phyloP scores from a whole-genome alignment of 495 filamentous ascomycete genomes.

The Choiromyces venosus region DNA sequence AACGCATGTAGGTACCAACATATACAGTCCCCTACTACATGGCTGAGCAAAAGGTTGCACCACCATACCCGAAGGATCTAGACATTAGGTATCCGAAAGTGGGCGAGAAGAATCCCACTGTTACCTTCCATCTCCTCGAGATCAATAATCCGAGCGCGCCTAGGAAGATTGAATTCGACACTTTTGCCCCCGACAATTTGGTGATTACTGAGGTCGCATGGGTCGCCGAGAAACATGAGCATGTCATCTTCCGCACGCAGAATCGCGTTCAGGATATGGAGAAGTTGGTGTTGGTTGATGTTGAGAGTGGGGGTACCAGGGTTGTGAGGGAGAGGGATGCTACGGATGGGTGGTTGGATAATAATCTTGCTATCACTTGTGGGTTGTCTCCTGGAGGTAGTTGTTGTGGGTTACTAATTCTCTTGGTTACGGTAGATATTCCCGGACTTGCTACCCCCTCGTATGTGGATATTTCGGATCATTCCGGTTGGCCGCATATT shows the following conservation, averaged over 20 bases:
- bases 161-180: constrained; percentile 44
- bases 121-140: constrained; percentile 49
- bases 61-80: constrained; percentile 51
- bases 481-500: constrained; percentile 53
- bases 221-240: constrained; percentile 51
- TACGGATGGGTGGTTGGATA: constrained; percentile 56
- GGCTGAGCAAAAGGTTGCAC: constrained; percentile 47
- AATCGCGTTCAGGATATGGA: constrained; percentile 56
- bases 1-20: constrained; percentile 45
- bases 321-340: constrained; percentile 52
- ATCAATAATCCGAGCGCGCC: constrained; percentile 42
- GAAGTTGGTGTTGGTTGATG: constrained; percentile 51
- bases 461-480: constrained; percentile 55
- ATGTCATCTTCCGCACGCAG: constrained; percentile 52
- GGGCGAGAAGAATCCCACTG: constrained; percentile 53
- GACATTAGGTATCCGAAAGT: constrained; percentile 56
- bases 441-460: constrained; percentile 43
- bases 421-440: constrained; percentile 38
- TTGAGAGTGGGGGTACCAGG: constrained; percentile 33
- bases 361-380: constrained; percentile 49
- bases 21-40: constrained; percentile 57
- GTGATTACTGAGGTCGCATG: constrained; percentile 56
- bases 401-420: constrained; percentile 10
- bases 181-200: constrained; percentile 49
- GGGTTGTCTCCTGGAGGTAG: too few species aligned